Evolutionary conservation across 495 filamentous ascomycete genomes (phyloP).

Genomic region (Aspergillus sparsus): DNA sequence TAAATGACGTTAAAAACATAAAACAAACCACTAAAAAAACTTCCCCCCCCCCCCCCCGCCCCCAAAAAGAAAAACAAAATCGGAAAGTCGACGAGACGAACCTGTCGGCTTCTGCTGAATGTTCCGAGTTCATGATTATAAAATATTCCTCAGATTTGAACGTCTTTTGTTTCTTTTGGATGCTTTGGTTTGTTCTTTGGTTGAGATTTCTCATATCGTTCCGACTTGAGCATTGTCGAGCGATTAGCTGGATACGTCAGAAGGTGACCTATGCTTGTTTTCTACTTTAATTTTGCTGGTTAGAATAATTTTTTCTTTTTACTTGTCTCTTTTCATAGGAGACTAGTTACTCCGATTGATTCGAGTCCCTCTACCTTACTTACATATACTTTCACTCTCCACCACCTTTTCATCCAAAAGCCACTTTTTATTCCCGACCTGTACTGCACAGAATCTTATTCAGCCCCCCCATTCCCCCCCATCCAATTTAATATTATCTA

Average conservation of each 20-base stretch:
- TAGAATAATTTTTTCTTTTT: conserved; percentile 16
- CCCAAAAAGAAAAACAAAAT: conserved; percentile 6
- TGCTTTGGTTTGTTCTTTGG: background rate
- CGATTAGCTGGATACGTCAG: conserved; percentile 17
- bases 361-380: too few species aligned
- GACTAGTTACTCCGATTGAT: too few species aligned
- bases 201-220: conserved; percentile 9
- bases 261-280: conserved; percentile 3
- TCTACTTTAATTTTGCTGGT: background rate
- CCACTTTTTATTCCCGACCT: too few species aligned
- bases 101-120: conserved; percentile 20
- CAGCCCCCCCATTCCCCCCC: too few species aligned
- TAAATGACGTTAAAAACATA: conserved; percentile 7
- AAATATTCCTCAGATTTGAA: conserved; percentile 14
- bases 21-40: conserved; percentile 9
- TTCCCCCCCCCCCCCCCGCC: too few species aligned
- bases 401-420: too few species aligned
- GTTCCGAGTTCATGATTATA: conserved; percentile 17
- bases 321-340: conserved; percentile 3
- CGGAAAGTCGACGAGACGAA: conserved; percentile 23
- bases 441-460: too few species aligned
- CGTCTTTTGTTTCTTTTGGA: conserved; percentile 10
- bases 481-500: too few species aligned
- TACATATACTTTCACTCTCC: too few species aligned
- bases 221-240: background rate